phyloP scores from a whole-genome alignment of 768 basidiomycete genomes.

The Albatrellus ellisii region DNA sequence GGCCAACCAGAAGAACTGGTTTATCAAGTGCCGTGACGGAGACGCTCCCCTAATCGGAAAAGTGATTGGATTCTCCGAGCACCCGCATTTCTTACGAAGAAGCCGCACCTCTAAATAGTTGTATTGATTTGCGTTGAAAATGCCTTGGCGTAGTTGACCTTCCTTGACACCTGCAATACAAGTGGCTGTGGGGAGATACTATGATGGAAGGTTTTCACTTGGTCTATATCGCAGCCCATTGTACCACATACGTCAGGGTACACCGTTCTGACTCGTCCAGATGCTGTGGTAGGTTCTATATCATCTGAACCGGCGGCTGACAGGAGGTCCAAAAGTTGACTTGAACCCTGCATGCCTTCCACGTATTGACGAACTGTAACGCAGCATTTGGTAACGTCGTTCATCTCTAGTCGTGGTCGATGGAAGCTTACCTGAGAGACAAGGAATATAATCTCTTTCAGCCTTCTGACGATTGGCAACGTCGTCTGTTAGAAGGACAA shows the following conservation, averaged over 20 bases:
- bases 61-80: background rate
- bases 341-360: conserved; percentile 51
- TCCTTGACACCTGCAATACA: conserved; percentile 76
- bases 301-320: conserved; percentile 52
- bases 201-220: background rate
- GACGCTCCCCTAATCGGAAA: conserved; percentile 59
- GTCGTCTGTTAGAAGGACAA: conserved; percentile 86
- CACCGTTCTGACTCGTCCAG: conserved; percentile 34
- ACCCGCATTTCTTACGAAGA: background rate
- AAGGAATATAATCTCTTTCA: conserved; percentile 43
- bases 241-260: conserved; percentile 55
- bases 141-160: conserved; percentile 78
- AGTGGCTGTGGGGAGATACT: conserved; percentile 71
- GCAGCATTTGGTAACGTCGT: background rate
- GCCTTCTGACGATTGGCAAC: conserved; percentile 72
- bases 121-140: conserved; percentile 91
- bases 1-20: conserved; percentile 72
- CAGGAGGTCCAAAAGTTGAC: conserved; percentile 68
- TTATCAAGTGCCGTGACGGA: conserved; percentile 59
- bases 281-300: conserved; percentile 48
- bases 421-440: conserved; percentile 42
- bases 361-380: conserved; percentile 66
- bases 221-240: background rate
- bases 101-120: conserved; percentile 80
- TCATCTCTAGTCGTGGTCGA: background rate